Conservation (phyloP, 2,329 filamentous ascomycete genomes). For the Cytospora paraplurivora region DNA sequence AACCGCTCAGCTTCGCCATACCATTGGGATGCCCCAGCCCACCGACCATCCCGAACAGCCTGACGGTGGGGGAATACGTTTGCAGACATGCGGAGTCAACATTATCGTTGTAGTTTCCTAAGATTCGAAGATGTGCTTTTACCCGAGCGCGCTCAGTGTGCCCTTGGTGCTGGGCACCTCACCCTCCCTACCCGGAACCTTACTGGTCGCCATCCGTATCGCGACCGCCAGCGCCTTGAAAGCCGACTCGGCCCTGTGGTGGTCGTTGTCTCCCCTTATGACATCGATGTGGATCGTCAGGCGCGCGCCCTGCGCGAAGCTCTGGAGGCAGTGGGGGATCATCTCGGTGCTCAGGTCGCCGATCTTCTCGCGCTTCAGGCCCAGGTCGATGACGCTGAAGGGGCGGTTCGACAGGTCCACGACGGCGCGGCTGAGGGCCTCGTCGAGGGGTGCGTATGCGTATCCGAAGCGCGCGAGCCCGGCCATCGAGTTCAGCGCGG, state of each 20-base stretch:
- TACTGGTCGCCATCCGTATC: conserved; percentile 72
- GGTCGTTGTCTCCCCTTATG: conserved; percentile 87
- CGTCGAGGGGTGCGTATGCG: conserved; percentile 92
- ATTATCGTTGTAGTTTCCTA: too few relatives aligned
- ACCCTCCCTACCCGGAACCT: conserved; percentile 78
- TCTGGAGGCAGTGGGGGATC: conserved; percentile 93
- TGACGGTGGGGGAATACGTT: too few relatives aligned
- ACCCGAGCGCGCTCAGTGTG: conserved; percentile 65
- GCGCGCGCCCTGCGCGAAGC: conserved; percentile 86
- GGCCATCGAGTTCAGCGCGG: conserved; percentile 70
- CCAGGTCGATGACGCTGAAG: conserved; percentile 80
- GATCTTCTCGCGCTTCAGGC: conserved; percentile 87
- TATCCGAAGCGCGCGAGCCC: conserved; percentile 89
- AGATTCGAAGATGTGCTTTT: conserved; percentile 19
- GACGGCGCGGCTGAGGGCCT: conserved; percentile 89
- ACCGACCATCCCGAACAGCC: too few relatives aligned
- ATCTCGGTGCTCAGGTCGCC: conserved; percentile 94
- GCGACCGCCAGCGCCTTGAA: conserved; percentile 96
- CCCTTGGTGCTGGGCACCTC: conserved; percentile 97
- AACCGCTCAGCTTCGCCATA: neutral
- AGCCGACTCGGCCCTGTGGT: conserved; percentile 92
- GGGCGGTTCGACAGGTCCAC: conserved; percentile 94
- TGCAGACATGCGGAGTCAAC: too few relatives aligned
- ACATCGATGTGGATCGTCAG: conserved; percentile 96
- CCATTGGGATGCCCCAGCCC: neutral